Conservation (phyloP, 495 filamentous ascomycete species). For the Delitschia confertaspora region DNA sequence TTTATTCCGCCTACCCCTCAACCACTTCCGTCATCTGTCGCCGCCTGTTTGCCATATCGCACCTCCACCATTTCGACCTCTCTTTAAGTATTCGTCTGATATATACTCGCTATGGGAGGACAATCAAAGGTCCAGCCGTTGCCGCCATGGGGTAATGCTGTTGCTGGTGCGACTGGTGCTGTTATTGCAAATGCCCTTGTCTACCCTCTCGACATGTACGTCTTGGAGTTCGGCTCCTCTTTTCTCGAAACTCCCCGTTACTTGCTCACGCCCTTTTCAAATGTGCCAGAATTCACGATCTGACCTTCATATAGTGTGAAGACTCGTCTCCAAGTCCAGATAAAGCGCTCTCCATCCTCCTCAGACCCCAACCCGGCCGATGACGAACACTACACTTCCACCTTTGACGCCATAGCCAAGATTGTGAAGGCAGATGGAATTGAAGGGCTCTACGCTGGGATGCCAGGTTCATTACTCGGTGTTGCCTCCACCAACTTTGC, state of each 20-base stretch:
- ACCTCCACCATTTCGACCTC: not conserved
- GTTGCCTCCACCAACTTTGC: constrained; percentile 98
- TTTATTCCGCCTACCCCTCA: constrained; percentile 13
- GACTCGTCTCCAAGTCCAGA: constrained; percentile 93
- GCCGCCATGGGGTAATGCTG: constrained; percentile 86
- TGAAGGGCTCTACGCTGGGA: constrained; percentile 77
- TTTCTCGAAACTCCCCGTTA: not conserved
- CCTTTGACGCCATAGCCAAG: constrained; percentile 77
- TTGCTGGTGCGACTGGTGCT: constrained; percentile 88
- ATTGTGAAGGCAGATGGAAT: constrained; percentile 78
- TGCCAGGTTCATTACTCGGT: constrained; percentile 75
- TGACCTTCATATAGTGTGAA: constrained; percentile 58
- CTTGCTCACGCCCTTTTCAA: not conserved
- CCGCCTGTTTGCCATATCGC: constrained; percentile 5
- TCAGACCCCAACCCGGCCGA: constrained; percentile 32
- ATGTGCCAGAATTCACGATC: not conserved
- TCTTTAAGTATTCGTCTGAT: not conserved
- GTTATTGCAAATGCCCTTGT: constrained; percentile 92
- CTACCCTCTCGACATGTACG: constrained; percentile 98
- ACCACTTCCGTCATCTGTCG: constrained; percentile 17
- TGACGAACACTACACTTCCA: constrained; percentile 67
- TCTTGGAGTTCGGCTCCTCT: constrained; percentile 35
- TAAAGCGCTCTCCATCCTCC: constrained; percentile 53
- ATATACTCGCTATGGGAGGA: constrained; percentile 62
- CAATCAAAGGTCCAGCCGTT: constrained; percentile 72